Evolutionary conservation across 2,329 filamentous ascomycete species (phyloP).

Genomic region (Colletotrichum lentis): DNA sequence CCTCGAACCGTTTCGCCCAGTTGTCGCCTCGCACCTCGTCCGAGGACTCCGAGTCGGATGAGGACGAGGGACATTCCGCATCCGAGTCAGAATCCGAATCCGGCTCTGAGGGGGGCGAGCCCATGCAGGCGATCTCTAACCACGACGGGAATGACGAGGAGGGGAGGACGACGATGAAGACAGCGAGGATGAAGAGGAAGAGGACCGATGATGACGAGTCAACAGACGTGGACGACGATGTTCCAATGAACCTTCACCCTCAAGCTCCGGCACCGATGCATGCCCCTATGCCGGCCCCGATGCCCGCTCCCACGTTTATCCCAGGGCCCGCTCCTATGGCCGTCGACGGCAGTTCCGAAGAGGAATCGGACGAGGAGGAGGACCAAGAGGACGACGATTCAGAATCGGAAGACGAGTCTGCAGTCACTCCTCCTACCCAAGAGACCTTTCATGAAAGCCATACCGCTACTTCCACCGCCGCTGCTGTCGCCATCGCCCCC

Average conservation of each 20-base stretch:
- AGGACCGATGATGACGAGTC: conserved; percentile 1
- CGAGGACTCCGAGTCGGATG: conserved; percentile 39
- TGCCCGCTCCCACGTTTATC: conserved; percentile 11
- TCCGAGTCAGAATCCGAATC: conserved; percentile 1
- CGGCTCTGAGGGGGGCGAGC: not conserved
- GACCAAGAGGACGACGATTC: conserved; percentile 38
- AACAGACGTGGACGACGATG: conserved; percentile 27
- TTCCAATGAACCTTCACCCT: conserved; percentile 17
- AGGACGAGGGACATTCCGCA: conserved; percentile 24
- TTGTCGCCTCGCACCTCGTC: conserved; percentile 46
- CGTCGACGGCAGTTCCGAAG: conserved; percentile 24
- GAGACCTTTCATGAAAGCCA: conserved; percentile 16
- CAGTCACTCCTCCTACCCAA: conserved; percentile 33
- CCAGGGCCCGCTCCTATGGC: conserved; percentile 7
- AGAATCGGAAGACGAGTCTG: conserved; percentile 37
- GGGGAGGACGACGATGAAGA: conserved; percentile 30
- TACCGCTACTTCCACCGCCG: conserved; percentile 19
- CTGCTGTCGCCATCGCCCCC: conserved; percentile 13
- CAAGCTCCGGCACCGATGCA: conserved; percentile 26
- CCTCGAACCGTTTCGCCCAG: conserved; percentile 42
- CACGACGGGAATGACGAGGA: conserved; percentile 27
- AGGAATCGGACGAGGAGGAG: conserved; percentile 23
- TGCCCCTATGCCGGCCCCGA: conserved; percentile 30
- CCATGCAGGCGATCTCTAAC: not conserved
- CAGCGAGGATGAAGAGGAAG: conserved; percentile 17